Base-by-base conservation (phyloP, 2,329 filamentous ascomycete species). In the Diaporthe aspalathi region DNA sequence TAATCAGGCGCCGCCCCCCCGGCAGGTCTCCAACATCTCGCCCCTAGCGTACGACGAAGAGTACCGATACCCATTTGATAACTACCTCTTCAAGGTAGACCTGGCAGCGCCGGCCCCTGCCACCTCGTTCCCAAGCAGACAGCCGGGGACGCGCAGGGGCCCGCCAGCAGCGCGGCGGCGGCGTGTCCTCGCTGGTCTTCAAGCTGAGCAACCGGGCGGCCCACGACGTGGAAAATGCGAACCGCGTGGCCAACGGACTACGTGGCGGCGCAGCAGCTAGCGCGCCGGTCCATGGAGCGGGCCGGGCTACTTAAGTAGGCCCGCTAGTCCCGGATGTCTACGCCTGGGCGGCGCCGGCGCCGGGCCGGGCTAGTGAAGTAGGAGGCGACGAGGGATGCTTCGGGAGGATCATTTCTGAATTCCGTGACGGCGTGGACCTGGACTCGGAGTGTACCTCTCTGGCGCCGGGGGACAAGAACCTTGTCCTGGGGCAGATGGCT, bases 241-340 rank as follows among this genome's bases (percentile, higher is more conserved):
- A 76, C 52, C 76, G 77, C 6, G 72, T 78, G 1, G 72, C 76
- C 62, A 79, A 78, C 32, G 77, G n/a, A n/a, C n/a, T n/a, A 79
- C 14, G 77, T 79, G 6, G 77, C 77, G 1, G 71, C 73, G 1
- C 72, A 74, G 38, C 52, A 66, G 9, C 70, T 79, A 20, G 74
- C 73, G 9, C 75, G 75, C 1, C 47, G 76, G 60, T 70, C 68
- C 1, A 63, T 77, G 2, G 47, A 9, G 8, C 3, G 22, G 3
- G 40, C 22, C 32, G 32, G 47, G 14, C 7, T 38, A n/a, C n/a
- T n/a, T n/a, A n/a, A n/a, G n/a, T n/a, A n/a, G 65, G 45, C 12
- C 70, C 70, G 0, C 56, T 77, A 9, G 52, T 79, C 1, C 77
- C 78, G 1, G 74, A 71, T 11, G 56, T 79, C 1, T 79, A 75